phyloP scores from a whole-genome alignment of 2,329 filamentous ascomycete species.

The Fusarium sp. region DNA sequence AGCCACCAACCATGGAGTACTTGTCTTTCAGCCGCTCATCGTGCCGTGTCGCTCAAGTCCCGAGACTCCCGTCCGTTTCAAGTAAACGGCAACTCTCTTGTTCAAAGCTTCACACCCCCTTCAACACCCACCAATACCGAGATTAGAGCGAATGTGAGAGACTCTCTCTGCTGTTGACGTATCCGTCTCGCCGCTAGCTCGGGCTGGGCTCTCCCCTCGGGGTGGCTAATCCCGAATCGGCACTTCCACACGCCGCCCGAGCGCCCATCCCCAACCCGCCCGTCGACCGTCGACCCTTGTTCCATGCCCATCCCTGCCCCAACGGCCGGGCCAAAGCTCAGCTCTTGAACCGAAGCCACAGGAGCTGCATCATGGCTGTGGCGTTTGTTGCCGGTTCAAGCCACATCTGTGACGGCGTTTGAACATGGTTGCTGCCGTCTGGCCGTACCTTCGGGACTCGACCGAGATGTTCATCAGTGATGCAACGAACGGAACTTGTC shows the following conservation, averaged over 20 bases:
- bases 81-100: conserved; percentile 1
- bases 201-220: conserved; percentile 21
- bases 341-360: conserved; percentile 43
- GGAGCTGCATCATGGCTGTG: conserved; percentile 10
- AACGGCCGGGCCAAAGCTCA: conserved; percentile 40
- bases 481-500: conserved; percentile 29
- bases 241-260: conserved; percentile 1
- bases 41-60: not conserved
- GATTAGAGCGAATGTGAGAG: conserved; percentile 28
- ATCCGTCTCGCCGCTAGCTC: conserved; percentile 36
- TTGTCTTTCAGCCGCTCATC: not conserved
- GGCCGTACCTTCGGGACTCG: conserved; percentile 41
- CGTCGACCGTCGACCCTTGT: conserved; percentile 33
- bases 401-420: conserved; percentile 10
- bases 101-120: not conserved
- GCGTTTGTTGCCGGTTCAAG: conserved; percentile 6
- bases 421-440: conserved; percentile 16
- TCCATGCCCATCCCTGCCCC: conserved; percentile 36
- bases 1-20: not conserved
- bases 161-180: not conserved
- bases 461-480: conserved; percentile 37
- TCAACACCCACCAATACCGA: conserved; percentile 26
- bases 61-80: conserved; percentile 2
- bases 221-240: conserved; percentile 23
- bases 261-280: conserved; percentile 30